A percentile compares a stretch with the other conserved stretches of the same genome.
These are phyloP conservation scores for Pulveroboletus sp. DNA, from an alignment of 768 basidiomycete species.

Conservation along the genomic window DNA sequence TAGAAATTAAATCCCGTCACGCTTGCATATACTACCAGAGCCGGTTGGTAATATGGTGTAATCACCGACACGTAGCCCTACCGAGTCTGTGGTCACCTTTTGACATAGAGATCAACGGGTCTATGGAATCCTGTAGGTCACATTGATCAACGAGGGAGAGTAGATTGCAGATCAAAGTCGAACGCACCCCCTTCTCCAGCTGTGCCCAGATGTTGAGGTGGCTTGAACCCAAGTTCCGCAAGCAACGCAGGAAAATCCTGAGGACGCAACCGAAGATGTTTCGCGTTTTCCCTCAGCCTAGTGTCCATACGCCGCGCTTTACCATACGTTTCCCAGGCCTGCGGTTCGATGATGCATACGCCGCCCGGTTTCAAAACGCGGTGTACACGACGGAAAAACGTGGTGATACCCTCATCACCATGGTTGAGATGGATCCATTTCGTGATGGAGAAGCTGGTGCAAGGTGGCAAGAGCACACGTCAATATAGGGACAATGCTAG, in stretches of 20 bases:
- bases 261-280: constrained; percentile 53
- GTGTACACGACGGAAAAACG: constrained; percentile 63
- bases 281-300: constrained; percentile 58
- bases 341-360: constrained; percentile 74
- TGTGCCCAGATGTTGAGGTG: constrained; percentile 43
- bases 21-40: not conserved
- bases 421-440: constrained; percentile 91
- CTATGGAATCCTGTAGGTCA: constrained; percentile 16
- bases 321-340: constrained; percentile 79
- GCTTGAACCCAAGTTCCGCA: constrained; percentile 56
- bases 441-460: constrained; percentile 58
- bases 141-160: constrained; percentile 1
- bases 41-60: not conserved
- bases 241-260: constrained; percentile 56
- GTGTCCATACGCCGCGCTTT: constrained; percentile 69
- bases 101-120: constrained; percentile 59
- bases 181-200: constrained; percentile 62
- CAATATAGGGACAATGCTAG: not conserved
- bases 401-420: constrained; percentile 65
- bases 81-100: constrained; percentile 21
- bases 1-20: not conserved
- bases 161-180: too few species aligned
- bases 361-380: constrained; percentile 57
- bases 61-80: too few species aligned
- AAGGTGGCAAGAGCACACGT: not conserved